Evolutionary conservation across 352 stramenopile species (phyloP), one percentile per base, ranked within the genome.

Genomic region (Plasmopara muralis): DNA sequence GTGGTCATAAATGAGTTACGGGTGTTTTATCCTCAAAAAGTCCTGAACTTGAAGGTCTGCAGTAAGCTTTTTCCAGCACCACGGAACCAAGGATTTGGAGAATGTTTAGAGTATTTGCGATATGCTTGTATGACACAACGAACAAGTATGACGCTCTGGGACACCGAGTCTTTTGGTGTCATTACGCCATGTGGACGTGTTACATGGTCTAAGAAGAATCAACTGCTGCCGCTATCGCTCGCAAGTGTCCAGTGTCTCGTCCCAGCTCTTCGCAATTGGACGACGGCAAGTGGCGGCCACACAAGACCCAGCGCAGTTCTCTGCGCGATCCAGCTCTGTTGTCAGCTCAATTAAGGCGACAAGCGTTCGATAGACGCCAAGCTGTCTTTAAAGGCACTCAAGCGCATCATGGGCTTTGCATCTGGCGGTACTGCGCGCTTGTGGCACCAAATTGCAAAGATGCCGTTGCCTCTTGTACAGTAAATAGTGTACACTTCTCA

Each of bases 1-100:
- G 83, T 96, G 12, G 84, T 93, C 28, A 75, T 96, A 70, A 81
- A 96, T 30, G 56, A 75, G 9, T 41, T 95, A 54, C 77, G 86
- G 18, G 80, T 83, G 30, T 94, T 95, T 56, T 91, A 80, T 47
- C 86, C 86, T 5, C 77, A 95, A 57, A 76, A 92, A 59, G 83
- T 96, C 30, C 47, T 95, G 25, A 96, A 96, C 61, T 93, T 85
- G n/a, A 78, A 83, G 39, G 72, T 93, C 13, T 96, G 87, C 66
- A 89, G 77, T 50, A 73, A 73, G 16, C 46, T 72, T 4, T 79
- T 79, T 25, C 84, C 86, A 7, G 87, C 87, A 12, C 87, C 87
- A 13, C 83, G 85, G 14, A 96, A 96, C 65, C 70, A 85, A 51
- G 82, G 79, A 29, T 95, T 90, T 60, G 87, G 95, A 46, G 87